Evolutionary conservation across 2,329 filamentous ascomycete species (phyloP), one percentile per base, ranked within the genome.

Genomic region (Penicillium carneum): DNA sequence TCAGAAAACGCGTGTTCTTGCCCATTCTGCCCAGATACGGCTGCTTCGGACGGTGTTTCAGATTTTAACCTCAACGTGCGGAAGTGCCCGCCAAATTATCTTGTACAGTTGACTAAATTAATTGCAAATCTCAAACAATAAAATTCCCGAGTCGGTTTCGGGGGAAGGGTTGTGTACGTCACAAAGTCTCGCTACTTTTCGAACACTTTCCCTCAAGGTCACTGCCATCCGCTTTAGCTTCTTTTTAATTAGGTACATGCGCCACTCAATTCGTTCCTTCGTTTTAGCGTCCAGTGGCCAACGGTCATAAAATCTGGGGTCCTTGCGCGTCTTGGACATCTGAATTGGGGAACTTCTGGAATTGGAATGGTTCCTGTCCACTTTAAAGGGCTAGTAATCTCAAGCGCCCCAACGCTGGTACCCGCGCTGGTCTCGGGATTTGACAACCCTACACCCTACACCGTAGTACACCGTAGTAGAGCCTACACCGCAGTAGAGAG

Each of bases 1-100:
- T 70, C 63, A 59, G 65, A 46, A 63, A 69, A 69, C 68, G 68
- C 67, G 68, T 69, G 68, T 70, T 64, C 66, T 31, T 62, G 59
- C 48, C 63, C 62, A 58, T 58, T 60, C 48, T n/a, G 57, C 52
- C 42, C 26, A 48, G 45, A 56, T 57, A 62, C 51, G 39, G n/a
- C 61, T 57, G 59, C 58, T 57, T 51, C 45, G 61, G 51, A 61
- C 52, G 29, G 49, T 61, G 66, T 68, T 68, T 68, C 66, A 68
- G 64, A 64, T 63, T 64, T 61, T 42, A 51, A 53, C 53, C 58
- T 57, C 63, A 67, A 64, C 43, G 49, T 58, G 59, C 65, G 65
- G 63, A 63, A 63, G 26, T 57, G 23, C 36, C 65, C 63, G 63
- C 16, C 18, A 34, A 47, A 11, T 33, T 23, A 34, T 34, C 18